phyloP scores from a whole-genome alignment of 306 rosid species.

The Delonix regia region DNA sequence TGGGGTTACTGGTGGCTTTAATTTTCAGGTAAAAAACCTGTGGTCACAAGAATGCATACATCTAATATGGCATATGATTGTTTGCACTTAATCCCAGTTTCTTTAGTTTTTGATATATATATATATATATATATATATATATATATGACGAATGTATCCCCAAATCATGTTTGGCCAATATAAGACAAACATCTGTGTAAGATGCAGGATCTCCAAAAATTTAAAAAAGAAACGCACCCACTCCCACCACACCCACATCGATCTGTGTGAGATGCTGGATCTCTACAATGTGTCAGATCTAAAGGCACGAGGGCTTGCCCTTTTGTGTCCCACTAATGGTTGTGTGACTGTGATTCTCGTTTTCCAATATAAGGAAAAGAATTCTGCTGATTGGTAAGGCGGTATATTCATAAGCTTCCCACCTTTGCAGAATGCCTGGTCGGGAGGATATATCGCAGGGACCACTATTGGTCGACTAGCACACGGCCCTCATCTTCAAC shows the following conservation, averaged over 20 bases:
- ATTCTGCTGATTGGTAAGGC: neutral
- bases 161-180: neutral
- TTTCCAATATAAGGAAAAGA: neutral
- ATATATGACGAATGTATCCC: no score
- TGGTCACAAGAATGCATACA: slow-evolving; percentile 3
- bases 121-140: no score
- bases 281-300: neutral
- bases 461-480: neutral
- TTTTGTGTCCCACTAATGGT: neutral
- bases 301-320: neutral
- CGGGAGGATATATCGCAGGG: neutral
- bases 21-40: slow-evolving; percentile 73
- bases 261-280: neutral
- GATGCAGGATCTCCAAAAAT: no score
- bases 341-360: neutral
- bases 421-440: slow-evolving; percentile 12
- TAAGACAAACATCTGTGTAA: neutral
- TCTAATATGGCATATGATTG: slow-evolving; percentile 14
- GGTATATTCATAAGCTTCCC: neutral
- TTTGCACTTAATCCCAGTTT: neutral
- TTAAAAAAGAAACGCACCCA: no score
- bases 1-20: slow-evolving; percentile 95
- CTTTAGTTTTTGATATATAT: neutral
- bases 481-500: neutral
- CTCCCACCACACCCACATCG: no score